Conservation (phyloP, 2,329 filamentous ascomycete species). For the Colletotrichum shisoi region DNA sequence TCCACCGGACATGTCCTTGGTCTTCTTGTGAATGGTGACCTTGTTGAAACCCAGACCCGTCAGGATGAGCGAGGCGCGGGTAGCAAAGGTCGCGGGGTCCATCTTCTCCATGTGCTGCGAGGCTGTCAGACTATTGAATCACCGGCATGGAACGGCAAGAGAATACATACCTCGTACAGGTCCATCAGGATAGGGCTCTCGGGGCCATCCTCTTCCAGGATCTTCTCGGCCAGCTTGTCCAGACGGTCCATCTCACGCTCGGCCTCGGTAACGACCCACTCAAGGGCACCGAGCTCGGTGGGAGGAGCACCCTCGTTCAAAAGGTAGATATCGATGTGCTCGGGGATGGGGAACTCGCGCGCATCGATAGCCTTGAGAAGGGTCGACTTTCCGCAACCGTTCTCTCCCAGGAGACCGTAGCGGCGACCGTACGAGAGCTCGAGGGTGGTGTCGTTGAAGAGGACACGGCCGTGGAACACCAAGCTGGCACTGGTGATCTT, state of each 20-base stretch:
- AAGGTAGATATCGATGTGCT: constrained; percentile 97
- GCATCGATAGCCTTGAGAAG: constrained; percentile 91
- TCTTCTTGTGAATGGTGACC: constrained; percentile 96
- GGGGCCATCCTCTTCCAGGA: constrained; percentile 90
- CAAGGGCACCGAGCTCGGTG: constrained; percentile 86
- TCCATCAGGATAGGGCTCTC: constrained; percentile 91
- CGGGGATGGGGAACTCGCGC: constrained; percentile 94
- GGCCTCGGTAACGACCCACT: constrained; percentile 96
- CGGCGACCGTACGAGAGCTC: constrained; percentile 92
- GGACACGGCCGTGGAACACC: constrained; percentile 96
- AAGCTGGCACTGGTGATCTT: constrained; percentile 94
- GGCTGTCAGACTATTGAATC: constrained; percentile 26
- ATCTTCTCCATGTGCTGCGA: constrained; percentile 95
- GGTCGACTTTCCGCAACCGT: constrained; percentile 99
- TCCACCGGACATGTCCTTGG: constrained; percentile 99
- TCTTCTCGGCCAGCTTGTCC: constrained; percentile 86
- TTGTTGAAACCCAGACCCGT: constrained; percentile 99
- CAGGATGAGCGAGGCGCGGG: constrained; percentile 92
- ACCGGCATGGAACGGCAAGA: rapidly evolving
- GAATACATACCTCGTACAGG: constrained; percentile 82
- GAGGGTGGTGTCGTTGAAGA: constrained; percentile 91
- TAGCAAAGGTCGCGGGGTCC: constrained; percentile 97
- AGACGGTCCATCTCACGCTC: constrained; percentile 90
- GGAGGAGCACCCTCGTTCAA: constrained; percentile 96
- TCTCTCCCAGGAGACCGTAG: constrained; percentile 96